phyloP scores from a whole-genome alignment of 1,284 basidiomycete genomes.

The Spongiforma sp. region DNA sequence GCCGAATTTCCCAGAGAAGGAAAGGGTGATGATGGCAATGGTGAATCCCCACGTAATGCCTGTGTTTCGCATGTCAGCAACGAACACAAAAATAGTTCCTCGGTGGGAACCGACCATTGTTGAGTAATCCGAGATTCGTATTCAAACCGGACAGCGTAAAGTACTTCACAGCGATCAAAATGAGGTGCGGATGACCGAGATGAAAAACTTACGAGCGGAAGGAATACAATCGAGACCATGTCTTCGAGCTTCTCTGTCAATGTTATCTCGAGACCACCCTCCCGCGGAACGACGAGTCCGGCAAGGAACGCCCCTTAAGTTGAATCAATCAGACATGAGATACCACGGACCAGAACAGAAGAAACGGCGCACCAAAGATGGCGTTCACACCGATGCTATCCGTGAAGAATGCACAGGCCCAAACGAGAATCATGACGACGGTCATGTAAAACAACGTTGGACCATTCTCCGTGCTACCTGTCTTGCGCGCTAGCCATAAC shows the following conservation, averaged over 20 bases:
- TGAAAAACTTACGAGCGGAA: conserved; percentile 70
- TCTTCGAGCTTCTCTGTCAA: conserved; percentile 88
- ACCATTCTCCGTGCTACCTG: conserved; percentile 81
- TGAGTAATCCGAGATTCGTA: conserved; percentile 84
- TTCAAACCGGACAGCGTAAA: conserved; percentile 88
- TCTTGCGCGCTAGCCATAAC: conserved; percentile 75
- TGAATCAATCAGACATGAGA: conserved; percentile 33
- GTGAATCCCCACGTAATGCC: conserved; percentile 93
- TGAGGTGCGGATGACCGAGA: conserved; percentile 16
- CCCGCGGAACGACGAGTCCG: conserved; percentile 89
- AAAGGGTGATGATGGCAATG: conserved; percentile 79
- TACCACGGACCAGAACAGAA: conserved; percentile 34
- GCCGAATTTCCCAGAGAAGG: conserved; percentile 85
- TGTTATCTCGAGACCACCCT: conserved; percentile 83
- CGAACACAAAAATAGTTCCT: not conserved
- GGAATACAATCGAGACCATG: conserved; percentile 77
- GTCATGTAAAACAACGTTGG: conserved; percentile 85
- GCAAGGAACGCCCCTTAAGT: conserved; percentile 79
- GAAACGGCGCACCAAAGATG: conserved; percentile 83
- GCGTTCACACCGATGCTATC: conserved; percentile 94
- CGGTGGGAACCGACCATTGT: conserved; percentile 56
- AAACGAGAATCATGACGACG: conserved; percentile 76
- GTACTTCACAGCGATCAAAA: conserved; percentile 54
- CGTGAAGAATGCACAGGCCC: conserved; percentile 90
- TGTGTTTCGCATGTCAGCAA: conserved; percentile 40